Conservation (phyloP, 192 early-diverging fungal genomes). For the Diversispora epigaea region DNA sequence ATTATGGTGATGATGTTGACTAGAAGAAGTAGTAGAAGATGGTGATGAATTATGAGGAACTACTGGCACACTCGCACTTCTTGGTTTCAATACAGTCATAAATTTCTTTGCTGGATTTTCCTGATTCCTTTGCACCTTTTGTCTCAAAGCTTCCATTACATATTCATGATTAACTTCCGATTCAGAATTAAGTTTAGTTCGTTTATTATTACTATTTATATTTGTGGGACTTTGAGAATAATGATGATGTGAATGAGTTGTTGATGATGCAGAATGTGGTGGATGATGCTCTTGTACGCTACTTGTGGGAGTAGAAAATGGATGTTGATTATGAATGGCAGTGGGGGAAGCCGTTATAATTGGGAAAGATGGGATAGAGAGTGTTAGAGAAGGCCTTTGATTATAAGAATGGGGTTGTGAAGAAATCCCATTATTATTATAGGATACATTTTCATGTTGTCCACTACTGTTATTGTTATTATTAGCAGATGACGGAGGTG, state of each 20-base stretch:
- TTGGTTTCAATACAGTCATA: conserved; percentile 30
- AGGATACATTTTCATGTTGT: conserved; percentile 11
- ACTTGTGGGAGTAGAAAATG: conserved; percentile 25
- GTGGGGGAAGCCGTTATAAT: conserved; percentile 24
- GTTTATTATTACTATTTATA: conserved; percentile 8
- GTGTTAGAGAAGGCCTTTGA: conserved; percentile 20
- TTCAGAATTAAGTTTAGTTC: conserved; percentile 32
- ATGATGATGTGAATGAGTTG: conserved; percentile 13
- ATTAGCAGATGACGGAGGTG: conserved; percentile 27
- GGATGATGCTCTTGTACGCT: conserved; percentile 11
- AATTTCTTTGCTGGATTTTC: conserved; percentile 34
- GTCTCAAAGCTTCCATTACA: conserved; percentile 47
- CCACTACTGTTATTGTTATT: background rate
- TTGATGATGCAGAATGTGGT: conserved; percentile 17
- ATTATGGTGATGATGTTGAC: conserved; percentile 5
- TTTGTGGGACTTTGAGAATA: conserved; percentile 31
- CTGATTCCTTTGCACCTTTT: conserved; percentile 42
- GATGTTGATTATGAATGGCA: conserved; percentile 10
- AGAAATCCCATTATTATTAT: conserved; percentile 20
- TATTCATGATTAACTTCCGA: conserved; percentile 46
- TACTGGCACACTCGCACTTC: conserved; percentile 26
- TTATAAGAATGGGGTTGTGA: conserved; percentile 22
- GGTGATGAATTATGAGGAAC: background rate
- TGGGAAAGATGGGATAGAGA: conserved; percentile 32
- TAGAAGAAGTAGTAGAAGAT: background rate